Conservation (phyloP, 352 stramenopile genomes). For the Globisporangium spinosum region DNA sequence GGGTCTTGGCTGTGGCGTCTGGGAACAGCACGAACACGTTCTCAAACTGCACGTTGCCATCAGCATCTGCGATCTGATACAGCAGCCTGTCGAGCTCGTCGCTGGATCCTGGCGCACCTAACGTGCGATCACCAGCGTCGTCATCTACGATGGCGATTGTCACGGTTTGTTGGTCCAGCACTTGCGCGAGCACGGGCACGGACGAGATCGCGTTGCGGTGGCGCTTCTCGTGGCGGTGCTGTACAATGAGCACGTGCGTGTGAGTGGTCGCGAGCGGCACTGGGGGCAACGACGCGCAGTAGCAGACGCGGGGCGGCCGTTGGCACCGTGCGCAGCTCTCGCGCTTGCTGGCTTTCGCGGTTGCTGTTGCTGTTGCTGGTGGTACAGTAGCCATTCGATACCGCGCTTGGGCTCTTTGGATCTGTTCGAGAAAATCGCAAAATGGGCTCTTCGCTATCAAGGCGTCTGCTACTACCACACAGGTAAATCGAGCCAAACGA, state of each 20-base stretch:
- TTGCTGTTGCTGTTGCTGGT: neutral
- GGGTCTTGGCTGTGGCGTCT: constrained; percentile 31
- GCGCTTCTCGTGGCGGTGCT: constrained; percentile 55
- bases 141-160: constrained; percentile 40
- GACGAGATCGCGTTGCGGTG: constrained; percentile 61
- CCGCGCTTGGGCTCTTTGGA: neutral
- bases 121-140: constrained; percentile 3
- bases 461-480: neutral
- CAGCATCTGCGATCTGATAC: constrained; percentile 13
- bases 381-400: constrained; percentile 9
- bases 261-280: constrained; percentile 19
- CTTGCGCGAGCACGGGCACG: constrained; percentile 56
- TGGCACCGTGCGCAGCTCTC: constrained; percentile 38
- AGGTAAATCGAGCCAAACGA: neutral
- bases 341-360: constrained; percentile 18
- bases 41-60: constrained; percentile 18
- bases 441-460: constrained; percentile 1
- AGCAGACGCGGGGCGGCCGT: constrained; percentile 50
- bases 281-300: constrained; percentile 43
- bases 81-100: constrained; percentile 32
- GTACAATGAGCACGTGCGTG: constrained; percentile 58
- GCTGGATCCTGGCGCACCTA: constrained; percentile 16
- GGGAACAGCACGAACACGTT: constrained; percentile 42
- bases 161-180: constrained; percentile 34
- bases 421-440: neutral